Evolutionary conservation across 768 basidiomycete species (phyloP).

Genomic region (Mycena floridula): DNA sequence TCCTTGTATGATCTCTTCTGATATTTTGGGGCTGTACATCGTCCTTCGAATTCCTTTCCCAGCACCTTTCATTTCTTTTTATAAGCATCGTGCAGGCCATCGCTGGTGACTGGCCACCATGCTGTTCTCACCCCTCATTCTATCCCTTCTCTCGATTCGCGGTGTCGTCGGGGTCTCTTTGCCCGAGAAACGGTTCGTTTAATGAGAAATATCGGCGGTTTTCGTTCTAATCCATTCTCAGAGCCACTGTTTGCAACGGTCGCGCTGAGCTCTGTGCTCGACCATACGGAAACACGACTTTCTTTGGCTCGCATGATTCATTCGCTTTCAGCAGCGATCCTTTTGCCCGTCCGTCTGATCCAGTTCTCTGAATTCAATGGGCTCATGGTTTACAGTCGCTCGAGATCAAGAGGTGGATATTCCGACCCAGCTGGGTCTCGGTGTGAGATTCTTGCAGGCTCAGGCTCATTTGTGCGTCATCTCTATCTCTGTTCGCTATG

Average conservation of each 20-base stretch:
- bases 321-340: slow-evolving; percentile 45
- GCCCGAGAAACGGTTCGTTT: too few species aligned
- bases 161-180: too few species aligned
- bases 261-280: slow-evolving; percentile 55
- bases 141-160: too few species aligned
- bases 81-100: too few species aligned
- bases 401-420: slow-evolving; percentile 48
- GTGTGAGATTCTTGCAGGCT: slow-evolving; percentile 55
- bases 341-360: slow-evolving; percentile 37
- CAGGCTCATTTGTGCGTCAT: slow-evolving; percentile 40
- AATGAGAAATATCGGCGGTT: too few species aligned
- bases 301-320: slow-evolving; percentile 51
- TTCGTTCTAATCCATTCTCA: slow-evolving; percentile 8
- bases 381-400: slow-evolving; percentile 18
- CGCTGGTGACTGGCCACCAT: too few species aligned
- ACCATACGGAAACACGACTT: slow-evolving; percentile 46
- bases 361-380: slow-evolving; percentile 11
- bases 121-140: too few species aligned
- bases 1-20: too few species aligned
- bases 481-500: too few species aligned
- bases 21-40: too few species aligned
- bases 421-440: slow-evolving; percentile 39
- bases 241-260: slow-evolving; percentile 56
- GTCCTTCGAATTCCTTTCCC: too few species aligned
- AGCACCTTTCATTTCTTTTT: too few species aligned